Conservation (phyloP, 2,329 filamentous ascomycete species). For the Coleophoma cylindrospora region DNA sequence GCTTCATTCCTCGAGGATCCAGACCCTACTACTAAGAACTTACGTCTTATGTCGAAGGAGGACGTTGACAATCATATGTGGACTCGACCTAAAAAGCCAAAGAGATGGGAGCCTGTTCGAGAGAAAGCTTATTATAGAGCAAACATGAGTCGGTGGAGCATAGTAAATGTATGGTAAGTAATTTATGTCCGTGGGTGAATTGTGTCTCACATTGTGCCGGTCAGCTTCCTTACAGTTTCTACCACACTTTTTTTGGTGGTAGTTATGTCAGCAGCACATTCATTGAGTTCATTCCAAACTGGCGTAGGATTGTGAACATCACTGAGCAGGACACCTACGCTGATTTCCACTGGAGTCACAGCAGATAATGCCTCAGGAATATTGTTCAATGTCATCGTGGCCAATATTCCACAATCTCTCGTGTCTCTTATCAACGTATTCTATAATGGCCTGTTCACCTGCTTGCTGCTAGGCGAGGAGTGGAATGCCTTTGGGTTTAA, state of each 20-base stretch:
- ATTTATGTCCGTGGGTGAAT: not conserved
- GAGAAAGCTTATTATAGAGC: not conserved
- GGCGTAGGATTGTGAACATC: no score
- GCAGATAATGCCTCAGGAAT: not conserved
- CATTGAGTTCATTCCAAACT: no score
- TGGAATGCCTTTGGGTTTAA: constrained; percentile 19
- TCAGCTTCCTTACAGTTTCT: no score
- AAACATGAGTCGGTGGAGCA: not conserved
- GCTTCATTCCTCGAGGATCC: constrained; percentile 28
- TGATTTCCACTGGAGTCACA: not conserved
- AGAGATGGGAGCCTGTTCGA: not conserved
- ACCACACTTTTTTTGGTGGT: no score
- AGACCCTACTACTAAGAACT: constrained; percentile 22
- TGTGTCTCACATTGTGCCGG: not conserved
- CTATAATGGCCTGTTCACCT: constrained; percentile 25
- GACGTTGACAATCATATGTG: not conserved
- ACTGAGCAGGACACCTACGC: not conserved
- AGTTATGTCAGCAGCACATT: no score
- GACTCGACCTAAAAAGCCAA: not conserved
- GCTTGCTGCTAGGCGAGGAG: constrained; percentile 13
- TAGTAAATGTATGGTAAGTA: not conserved
- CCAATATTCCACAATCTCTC: constrained; percentile 28
- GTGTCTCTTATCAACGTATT: constrained; percentile 27
- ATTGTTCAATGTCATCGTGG: constrained; percentile 15
- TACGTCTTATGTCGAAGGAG: constrained; percentile 16